Conservation (phyloP, 495 filamentous ascomycete genomes). For the Friedmanniomyces simplex region DNA sequence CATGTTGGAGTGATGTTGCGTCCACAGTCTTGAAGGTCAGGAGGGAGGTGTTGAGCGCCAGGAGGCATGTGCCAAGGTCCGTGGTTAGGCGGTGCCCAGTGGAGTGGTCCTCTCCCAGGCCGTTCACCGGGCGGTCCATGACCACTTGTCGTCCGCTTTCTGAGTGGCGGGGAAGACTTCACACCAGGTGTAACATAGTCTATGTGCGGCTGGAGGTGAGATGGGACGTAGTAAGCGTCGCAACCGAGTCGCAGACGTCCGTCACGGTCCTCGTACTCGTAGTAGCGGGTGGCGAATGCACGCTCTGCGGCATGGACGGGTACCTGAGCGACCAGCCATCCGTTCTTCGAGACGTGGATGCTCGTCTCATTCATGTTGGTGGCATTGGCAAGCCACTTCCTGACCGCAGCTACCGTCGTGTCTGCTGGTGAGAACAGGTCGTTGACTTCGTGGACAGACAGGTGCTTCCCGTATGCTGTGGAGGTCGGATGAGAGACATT, state of each 20-base stretch:
- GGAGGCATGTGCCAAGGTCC: constrained; percentile 9
- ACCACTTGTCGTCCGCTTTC: not conserved
- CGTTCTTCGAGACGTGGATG: constrained; percentile 5
- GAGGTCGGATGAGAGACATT: constrained; percentile 15
- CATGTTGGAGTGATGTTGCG: constrained; percentile 17
- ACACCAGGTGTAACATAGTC: constrained; percentile 18
- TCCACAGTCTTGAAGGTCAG: constrained; percentile 14
- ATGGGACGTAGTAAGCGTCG: constrained; percentile 13
- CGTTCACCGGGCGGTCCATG: not conserved
- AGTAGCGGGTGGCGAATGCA: constrained; percentile 9
- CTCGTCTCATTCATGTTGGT: not conserved
- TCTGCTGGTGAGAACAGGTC: constrained; percentile 5
- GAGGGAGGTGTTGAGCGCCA: not conserved
- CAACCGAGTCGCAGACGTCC: constrained; percentile 4
- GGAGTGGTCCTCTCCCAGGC: not conserved
- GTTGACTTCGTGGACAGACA: constrained; percentile 3
- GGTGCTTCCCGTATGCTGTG: constrained; percentile 8
- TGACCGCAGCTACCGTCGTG: constrained; percentile 5
- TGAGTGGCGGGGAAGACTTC: not conserved
- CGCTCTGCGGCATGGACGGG: constrained; percentile 8
- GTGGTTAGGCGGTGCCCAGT: not conserved
- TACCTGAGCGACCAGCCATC: constrained; percentile 13
- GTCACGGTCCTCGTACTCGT: constrained; percentile 1
- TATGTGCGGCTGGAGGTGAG: constrained; percentile 7
- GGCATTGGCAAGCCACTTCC: constrained; percentile 8